Conservation (phyloP, 2,329 filamentous ascomycete genomes). For the Colletotrichum sp. region DNA sequence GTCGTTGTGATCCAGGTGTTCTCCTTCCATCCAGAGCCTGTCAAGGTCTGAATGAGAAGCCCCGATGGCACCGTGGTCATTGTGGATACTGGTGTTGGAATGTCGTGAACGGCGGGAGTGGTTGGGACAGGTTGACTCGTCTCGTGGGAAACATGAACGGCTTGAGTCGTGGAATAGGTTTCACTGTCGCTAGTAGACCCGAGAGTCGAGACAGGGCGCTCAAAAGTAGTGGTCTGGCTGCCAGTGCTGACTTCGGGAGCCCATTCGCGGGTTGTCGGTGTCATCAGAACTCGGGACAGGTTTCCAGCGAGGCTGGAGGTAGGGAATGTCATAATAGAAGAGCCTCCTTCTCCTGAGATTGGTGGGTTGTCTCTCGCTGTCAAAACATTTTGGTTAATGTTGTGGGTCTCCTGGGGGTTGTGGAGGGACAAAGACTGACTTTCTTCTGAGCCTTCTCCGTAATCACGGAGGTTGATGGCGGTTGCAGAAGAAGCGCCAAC, state of each 20-base stretch:
- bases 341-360: accelerated
- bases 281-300: neutral
- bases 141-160: accelerated
- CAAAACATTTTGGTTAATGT: accelerated
- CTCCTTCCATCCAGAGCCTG: neutral
- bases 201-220: accelerated
- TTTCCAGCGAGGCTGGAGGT: neutral
- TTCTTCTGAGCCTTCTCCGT: neutral
- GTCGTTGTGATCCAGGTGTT: neutral
- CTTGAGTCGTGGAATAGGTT: neutral
- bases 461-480: neutral
- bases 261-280: neutral
- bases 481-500: neutral
- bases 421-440: accelerated
- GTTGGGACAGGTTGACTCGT: neutral
- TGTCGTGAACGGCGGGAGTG: accelerated
- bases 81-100: neutral
- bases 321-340: accelerated
- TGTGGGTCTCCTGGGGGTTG: accelerated
- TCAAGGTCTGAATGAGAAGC: neutral
- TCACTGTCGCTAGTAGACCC: accelerated
- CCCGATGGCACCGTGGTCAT: neutral
- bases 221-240: neutral
- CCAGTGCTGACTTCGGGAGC: accelerated
- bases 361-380: neutral